Evolutionary conservation across 2,329 filamentous ascomycete species (phyloP).

Genomic region (Hypomyces perniciosus): DNA sequence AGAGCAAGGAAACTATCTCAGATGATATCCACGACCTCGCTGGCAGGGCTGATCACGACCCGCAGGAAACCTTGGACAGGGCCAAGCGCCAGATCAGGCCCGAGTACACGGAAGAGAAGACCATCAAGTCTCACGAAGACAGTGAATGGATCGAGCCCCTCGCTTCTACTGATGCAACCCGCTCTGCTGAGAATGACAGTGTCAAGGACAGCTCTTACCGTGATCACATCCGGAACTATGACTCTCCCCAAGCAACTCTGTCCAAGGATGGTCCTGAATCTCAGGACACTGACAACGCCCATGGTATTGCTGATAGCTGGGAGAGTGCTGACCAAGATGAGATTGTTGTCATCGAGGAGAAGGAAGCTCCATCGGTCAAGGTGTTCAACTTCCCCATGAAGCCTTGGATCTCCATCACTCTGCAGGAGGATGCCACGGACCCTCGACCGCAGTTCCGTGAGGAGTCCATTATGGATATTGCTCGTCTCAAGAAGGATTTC

Average conservation of each 20-base stretch:
- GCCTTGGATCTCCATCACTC: slow-evolving; percentile 85
- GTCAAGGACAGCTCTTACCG: slow-evolving; percentile 41
- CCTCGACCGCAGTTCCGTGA: slow-evolving; percentile 62
- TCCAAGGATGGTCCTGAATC: slow-evolving; percentile 34
- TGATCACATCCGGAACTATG: slow-evolving; percentile 47
- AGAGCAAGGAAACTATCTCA: slow-evolving; percentile 65
- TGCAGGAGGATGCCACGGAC: slow-evolving; percentile 54
- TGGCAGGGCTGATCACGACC: slow-evolving; percentile 43
- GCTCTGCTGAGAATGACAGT: slow-evolving; percentile 15
- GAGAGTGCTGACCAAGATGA: slow-evolving; percentile 76
- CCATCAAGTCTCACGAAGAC: slow-evolving; percentile 35
- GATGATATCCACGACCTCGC: slow-evolving; percentile 64
- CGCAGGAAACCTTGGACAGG: slow-evolving; percentile 59
- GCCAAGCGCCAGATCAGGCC: slow-evolving; percentile 45
- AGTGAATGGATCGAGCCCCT: slow-evolving; percentile 24
- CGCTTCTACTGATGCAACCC: slow-evolving; percentile 15
- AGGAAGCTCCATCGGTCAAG: slow-evolving; percentile 59
- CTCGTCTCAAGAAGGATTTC: slow-evolving; percentile 92
- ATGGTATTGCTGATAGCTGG: slow-evolving; percentile 76
- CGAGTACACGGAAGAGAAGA: slow-evolving; percentile 32
- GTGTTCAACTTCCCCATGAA: slow-evolving; percentile 97
- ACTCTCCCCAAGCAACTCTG: slow-evolving; percentile 45
- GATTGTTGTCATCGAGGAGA: slow-evolving; percentile 59
- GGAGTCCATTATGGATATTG: slow-evolving; percentile 84
- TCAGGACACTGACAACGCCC: slow-evolving; percentile 47